Evolutionary conservation across 352 stramenopile species (phyloP), one percentile per base, ranked within the genome.

Genomic region (Globisporangium parvum): DNA sequence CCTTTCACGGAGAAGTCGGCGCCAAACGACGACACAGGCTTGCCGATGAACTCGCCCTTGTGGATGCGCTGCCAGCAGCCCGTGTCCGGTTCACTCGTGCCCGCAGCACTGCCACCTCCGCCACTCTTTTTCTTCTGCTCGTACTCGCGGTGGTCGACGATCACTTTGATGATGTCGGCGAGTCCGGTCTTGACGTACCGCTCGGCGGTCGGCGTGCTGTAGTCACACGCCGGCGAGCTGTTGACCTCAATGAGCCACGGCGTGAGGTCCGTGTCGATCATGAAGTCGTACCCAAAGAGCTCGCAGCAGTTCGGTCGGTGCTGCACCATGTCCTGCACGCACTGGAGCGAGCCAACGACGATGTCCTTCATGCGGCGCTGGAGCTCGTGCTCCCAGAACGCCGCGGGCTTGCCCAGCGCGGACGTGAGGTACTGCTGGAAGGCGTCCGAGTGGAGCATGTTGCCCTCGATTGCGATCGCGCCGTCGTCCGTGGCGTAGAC

Each of bases 211-310:
- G 86, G 69, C 37, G 92, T 98, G 66, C 80, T 96, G 65, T 98
- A 98, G 69, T 97, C 90, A 59, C 92, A 97, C 14, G 91, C 92
- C 1, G 92, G 91, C 23, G 84, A 96, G 63, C 75, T 95, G 67
- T 98, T 98, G 37, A 98, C 88, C 55, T 97, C 90, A 53, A 97
- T 97, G 26, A 97, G 77, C 89, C 87, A 97, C 50, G 86, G 80
- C 41, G 70, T 75, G 33, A 94, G 64, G 11, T 78, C 62, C 18
- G 91, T 74, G 68, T 97, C 88, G 40, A 98, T 50, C 92, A 98
- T 98, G 46, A 97, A 97, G 59, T 98, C 92, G 68, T 95, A 97
- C 15, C 91, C 91, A 55, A 95, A 98, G 18, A 98, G 65, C 61
- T 98, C 92, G 62, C 88, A 98, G 39, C 73, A 91, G 60, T 97